Conservation (phyloP, 371 early-diverging fungal species). For the Dichotomocladium elegans region DNA sequence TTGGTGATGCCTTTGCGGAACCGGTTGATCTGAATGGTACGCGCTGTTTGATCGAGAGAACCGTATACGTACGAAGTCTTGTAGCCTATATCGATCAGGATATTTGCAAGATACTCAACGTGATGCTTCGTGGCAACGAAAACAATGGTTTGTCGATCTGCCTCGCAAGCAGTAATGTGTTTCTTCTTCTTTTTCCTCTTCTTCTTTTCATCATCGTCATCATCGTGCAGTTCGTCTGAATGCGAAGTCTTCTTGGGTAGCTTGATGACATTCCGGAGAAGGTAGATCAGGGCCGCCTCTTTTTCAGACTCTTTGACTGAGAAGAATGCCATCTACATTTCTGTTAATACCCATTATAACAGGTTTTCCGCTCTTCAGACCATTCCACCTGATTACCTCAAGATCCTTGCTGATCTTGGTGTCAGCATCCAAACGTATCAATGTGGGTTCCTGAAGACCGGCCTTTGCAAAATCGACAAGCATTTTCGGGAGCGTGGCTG, state of each 20-base stretch:
- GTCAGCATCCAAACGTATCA: slow-evolving; percentile 92
- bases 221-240: slow-evolving; percentile 1
- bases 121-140: slow-evolving; percentile 96
- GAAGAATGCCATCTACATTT: slow-evolving; percentile 79
- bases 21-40: slow-evolving; percentile 79
- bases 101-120: slow-evolving; percentile 86
- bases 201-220: slow-evolving; percentile 40
- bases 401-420: slow-evolving; percentile 91
- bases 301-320: slow-evolving; percentile 78
- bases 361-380: neutral
- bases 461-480: slow-evolving; percentile 95
- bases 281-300: slow-evolving; percentile 84
- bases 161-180: slow-evolving; percentile 38
- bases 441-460: slow-evolving; percentile 88
- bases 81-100: slow-evolving; percentile 71
- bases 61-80: slow-evolving; percentile 89
- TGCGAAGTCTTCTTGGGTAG: slow-evolving; percentile 51
- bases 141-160: slow-evolving; percentile 78
- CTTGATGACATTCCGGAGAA: slow-evolving; percentile 77
- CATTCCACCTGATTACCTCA: slow-evolving; percentile 43
- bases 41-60: slow-evolving; percentile 89
- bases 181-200: slow-evolving; percentile 51
- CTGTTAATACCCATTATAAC: neutral
- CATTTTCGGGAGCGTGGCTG: slow-evolving; percentile 91
- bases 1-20: slow-evolving; percentile 80